These are phyloP conservation scores for Cladosporium sp. DNA, from an alignment of 2,329 filamentous ascomycete species.

Conservation along the genomic window DNA sequence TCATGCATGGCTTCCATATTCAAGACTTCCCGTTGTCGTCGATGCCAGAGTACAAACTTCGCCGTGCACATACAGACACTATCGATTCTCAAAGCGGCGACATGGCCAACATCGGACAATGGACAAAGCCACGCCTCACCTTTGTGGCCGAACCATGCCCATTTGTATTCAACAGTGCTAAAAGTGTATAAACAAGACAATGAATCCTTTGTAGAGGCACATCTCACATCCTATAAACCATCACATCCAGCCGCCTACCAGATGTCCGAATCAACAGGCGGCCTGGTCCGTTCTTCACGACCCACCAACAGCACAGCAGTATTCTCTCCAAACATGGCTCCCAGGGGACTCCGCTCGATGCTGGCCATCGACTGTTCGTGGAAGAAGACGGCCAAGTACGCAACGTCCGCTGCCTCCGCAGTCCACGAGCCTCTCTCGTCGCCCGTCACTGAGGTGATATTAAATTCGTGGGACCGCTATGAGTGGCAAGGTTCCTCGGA, in stretches of 20 bases:
- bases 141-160: not conserved
- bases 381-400: slow-evolving; percentile 4
- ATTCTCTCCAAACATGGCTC: not conserved
- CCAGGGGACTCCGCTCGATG: slow-evolving; percentile 1
- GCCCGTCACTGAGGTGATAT: slow-evolving; percentile 25
- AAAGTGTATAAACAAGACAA: not conserved
- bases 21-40: not conserved
- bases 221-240: not conserved
- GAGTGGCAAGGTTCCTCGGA: slow-evolving; percentile 29
- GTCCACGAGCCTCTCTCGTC: slow-evolving; percentile 22
- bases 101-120: not conserved
- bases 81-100: not conserved
- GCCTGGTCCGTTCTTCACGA: not conserved
- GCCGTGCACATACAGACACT: not conserved
- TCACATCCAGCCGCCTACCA: not conserved
- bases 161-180: not conserved
- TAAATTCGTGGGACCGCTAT: slow-evolving; percentile 26
- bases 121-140: not conserved
- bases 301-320: not conserved
- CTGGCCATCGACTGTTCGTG: slow-evolving; percentile 8
- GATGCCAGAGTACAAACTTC: not conserved
- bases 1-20: not conserved
- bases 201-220: not conserved
- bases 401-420: slow-evolving; percentile 17
- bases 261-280: not conserved